Conservation (phyloP, 345 rosid genomes). For the Cardiospermum halicacabum region DNA sequence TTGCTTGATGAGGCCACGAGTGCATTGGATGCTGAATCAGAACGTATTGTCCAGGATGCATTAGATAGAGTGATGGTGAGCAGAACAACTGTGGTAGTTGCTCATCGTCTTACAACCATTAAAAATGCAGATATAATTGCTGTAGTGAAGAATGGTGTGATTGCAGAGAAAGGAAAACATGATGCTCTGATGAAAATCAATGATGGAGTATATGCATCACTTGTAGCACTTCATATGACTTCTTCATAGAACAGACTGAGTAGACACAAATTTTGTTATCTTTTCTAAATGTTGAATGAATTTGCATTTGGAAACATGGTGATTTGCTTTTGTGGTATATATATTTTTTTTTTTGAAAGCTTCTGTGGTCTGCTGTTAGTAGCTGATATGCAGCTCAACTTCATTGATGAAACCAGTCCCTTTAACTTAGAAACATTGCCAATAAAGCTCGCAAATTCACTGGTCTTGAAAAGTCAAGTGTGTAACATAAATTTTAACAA, state of each 20-base stretch:
- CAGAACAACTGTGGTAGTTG: conserved; percentile 58
- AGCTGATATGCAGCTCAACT: no score
- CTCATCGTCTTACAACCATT: conserved; percentile 56
- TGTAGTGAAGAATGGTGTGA: conserved; percentile 57
- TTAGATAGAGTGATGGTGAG: conserved; percentile 64
- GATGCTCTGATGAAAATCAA: conserved; percentile 40
- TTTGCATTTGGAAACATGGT: no score
- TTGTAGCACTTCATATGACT: conserved; percentile 50
- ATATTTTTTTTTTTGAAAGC: no score
- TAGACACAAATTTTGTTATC: no score
- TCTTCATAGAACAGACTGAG: neutral
- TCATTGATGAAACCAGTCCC: no score
- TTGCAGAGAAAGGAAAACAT: conserved; percentile 65
- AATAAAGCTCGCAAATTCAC: no score
- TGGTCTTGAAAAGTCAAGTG: no score
- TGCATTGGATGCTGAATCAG: conserved; percentile 67
- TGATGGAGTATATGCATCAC: conserved; percentile 50
- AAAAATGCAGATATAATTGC: conserved; percentile 60
- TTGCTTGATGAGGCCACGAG: conserved; percentile 78
- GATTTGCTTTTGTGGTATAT: no score
- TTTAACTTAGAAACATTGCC: no score
- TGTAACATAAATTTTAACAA: no score
- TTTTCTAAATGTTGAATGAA: no score
- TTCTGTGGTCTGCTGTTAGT: no score
- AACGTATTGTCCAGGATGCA: conserved; percentile 59